Conservation (phyloP, 495 filamentous ascomycete genomes). For the Annulohypoxylon moriforme region DNA sequence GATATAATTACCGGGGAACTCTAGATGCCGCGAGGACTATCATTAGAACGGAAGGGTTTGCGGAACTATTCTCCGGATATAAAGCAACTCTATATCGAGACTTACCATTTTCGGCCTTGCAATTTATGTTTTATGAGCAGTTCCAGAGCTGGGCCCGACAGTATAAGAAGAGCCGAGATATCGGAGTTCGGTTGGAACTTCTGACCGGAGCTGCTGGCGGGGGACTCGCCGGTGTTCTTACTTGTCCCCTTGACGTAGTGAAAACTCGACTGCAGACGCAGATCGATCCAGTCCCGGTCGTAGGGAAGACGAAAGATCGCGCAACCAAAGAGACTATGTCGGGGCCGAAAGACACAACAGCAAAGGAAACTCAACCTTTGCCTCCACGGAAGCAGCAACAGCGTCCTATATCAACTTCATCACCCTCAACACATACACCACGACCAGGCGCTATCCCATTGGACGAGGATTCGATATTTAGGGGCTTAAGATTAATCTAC, state of each 20-base stretch:
- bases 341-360: conserved; percentile 27
- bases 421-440: conserved; percentile 80
- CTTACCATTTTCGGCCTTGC: conserved; percentile 92
- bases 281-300: conserved; percentile 63
- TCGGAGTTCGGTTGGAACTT: conserved; percentile 87
- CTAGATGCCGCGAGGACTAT: conserved; percentile 86
- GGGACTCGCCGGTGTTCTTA: conserved; percentile 92
- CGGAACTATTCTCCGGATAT: conserved; percentile 92
- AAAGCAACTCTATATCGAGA: conserved; percentile 95
- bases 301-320: conserved; percentile 42
- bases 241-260: conserved; percentile 95
- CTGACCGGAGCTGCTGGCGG: conserved; percentile 91
- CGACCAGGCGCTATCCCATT: conserved; percentile 79
- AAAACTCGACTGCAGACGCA: conserved; percentile 99
- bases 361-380: conserved; percentile 31
- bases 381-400: conserved; percentile 58
- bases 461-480: conserved; percentile 88
- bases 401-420: conserved; percentile 84
- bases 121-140: conserved; percentile 98
- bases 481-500: conserved; percentile 87
- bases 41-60: conserved; percentile 79
- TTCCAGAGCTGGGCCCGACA: conserved; percentile 82
- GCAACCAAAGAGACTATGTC: conserved; percentile 26
- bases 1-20: conserved; percentile 91
- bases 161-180: conserved; percentile 75